These are phyloP conservation scores for Conoideocrella luteorostrata DNA, from an alignment of 2,329 filamentous ascomycete species.

Conservation along the genomic window DNA sequence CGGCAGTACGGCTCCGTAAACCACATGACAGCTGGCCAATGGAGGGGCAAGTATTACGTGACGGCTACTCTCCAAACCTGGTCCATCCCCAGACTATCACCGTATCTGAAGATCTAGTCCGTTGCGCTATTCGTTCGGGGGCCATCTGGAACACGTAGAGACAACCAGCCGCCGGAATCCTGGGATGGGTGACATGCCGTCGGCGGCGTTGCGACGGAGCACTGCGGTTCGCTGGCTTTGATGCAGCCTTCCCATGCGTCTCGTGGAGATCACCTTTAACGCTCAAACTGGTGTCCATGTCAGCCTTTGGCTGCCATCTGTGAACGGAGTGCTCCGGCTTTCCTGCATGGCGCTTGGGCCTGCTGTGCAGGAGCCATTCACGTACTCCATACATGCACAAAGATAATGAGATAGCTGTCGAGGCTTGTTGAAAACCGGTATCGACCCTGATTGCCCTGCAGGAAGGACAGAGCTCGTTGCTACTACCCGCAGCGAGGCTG, in stretches of 20 bases:
- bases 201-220: not conserved
- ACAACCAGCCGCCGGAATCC: no score
- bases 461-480: no score
- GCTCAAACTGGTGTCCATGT: not conserved
- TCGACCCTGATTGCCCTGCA: not conserved
- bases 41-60: constrained; percentile 9
- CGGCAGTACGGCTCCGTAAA: constrained; percentile 4
- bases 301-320: no score
- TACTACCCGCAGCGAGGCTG: no score
- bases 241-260: constrained; percentile 2
- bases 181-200: not conserved
- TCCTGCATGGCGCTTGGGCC: no score
- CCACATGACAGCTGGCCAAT: constrained; percentile 12
- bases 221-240: not conserved
- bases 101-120: constrained; percentile 2
- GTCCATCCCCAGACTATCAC: constrained; percentile 2
- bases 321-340: not conserved
- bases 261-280: not conserved
- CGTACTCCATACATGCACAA: no score
- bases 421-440: not conserved
- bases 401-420: no score
- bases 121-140: not conserved
- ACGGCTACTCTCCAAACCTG: not conserved
- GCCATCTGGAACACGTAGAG: not conserved
- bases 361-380: no score